These are phyloP conservation scores for Exophiala lecanii-corni DNA, from an alignment of 2,329 filamentous ascomycete genomes.

Conservation along the genomic window DNA sequence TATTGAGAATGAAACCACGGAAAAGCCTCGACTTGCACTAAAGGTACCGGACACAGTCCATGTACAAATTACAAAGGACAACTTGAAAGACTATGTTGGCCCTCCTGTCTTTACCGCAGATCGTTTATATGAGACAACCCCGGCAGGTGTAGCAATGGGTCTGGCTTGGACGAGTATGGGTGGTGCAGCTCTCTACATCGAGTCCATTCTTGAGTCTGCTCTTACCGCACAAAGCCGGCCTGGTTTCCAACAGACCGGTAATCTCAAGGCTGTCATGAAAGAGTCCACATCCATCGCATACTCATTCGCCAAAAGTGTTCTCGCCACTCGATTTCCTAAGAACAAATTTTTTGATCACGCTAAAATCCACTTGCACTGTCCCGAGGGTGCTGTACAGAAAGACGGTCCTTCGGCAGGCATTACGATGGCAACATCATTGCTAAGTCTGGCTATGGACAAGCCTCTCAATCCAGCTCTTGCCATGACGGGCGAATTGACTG, in stretches of 20 bases:
- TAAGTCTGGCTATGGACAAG: constrained; percentile 76
- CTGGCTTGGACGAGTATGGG: constrained; percentile 98
- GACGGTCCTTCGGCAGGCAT: constrained; percentile 90
- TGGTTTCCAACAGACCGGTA: constrained; percentile 85
- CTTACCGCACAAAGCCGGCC: constrained; percentile 70
- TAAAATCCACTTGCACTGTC: constrained; percentile 90
- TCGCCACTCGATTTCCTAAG: constrained; percentile 78
- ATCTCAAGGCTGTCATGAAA: constrained; percentile 96
- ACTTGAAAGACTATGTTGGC: constrained; percentile 93
- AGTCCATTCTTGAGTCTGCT: constrained; percentile 86
- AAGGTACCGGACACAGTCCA: constrained; percentile 83
- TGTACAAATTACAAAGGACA: constrained; percentile 79
- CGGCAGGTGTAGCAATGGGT: constrained; percentile 93
- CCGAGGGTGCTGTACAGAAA: constrained; percentile 92
- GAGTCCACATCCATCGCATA: constrained; percentile 94
- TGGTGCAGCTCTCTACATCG: constrained; percentile 92
- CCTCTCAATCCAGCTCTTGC: constrained; percentile 80
- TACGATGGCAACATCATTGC: constrained; percentile 92
- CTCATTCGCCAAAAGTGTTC: constrained; percentile 85
- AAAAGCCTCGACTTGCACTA: constrained; percentile 67
- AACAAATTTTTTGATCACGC: constrained; percentile 97
- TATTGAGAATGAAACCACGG: constrained; percentile 56
- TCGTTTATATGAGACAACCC: constrained; percentile 87
- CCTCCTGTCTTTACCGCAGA: constrained; percentile 94
- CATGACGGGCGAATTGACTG: constrained; percentile 96